phyloP scores from a whole-genome alignment of 1,139 yeast genomes.

The Cylindricascospora bacillispora region DNA sequence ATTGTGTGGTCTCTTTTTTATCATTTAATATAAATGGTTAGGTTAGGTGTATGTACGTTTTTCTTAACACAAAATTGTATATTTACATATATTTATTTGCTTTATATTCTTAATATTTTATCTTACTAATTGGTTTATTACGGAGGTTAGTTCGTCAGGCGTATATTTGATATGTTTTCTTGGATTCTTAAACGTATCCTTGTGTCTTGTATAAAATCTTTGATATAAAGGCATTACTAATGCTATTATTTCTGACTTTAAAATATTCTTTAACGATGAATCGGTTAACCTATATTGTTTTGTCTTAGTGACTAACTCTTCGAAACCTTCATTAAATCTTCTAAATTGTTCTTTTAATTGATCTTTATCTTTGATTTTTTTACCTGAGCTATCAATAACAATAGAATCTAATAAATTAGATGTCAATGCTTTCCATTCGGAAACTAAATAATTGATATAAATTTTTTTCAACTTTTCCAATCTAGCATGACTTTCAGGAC shows the following conservation, averaged over 20 bases:
- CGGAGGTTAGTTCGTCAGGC: constrained; percentile 22
- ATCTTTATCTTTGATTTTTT: constrained; percentile 61
- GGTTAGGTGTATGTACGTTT: no score
- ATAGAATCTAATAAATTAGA: constrained; percentile 61
- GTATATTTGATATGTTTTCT: constrained; percentile 32
- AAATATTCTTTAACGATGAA: constrained; percentile 39
- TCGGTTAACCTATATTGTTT: constrained; percentile 57
- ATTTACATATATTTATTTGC: no score
- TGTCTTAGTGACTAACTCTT: constrained; percentile 53
- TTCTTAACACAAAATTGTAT: no score
- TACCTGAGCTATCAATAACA: constrained; percentile 37
- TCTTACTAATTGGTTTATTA: constrained; percentile 23
- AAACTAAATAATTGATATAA: constrained; percentile 61
- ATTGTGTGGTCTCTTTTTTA: no score
- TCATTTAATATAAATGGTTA: no score
- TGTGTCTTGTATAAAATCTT: constrained; percentile 44
- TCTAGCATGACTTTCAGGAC: constrained; percentile 47
- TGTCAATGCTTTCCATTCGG: constrained; percentile 78
- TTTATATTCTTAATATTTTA: constrained; percentile 7
- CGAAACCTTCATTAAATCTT: constrained; percentile 72
- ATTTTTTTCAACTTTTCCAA: constrained; percentile 59
- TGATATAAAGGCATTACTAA: constrained; percentile 74
- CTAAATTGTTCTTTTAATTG: constrained; percentile 76
- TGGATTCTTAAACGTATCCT: constrained; percentile 25
- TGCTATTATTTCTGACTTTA: constrained; percentile 27